Base-by-base conservation (phyloP, 352 stramenopile genomes). In the Phytophthora podocarpi region DNA sequence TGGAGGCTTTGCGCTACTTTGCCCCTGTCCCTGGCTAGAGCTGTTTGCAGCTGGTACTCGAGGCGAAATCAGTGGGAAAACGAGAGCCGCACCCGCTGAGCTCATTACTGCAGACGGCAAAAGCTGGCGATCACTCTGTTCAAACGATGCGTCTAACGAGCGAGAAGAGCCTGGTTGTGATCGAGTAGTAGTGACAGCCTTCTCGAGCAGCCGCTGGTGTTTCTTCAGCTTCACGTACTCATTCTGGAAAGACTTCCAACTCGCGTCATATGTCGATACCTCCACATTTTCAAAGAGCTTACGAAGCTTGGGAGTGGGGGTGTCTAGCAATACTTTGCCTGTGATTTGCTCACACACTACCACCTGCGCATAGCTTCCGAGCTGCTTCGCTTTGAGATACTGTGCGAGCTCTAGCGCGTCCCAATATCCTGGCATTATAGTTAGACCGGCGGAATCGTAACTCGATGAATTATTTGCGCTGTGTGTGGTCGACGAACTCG, bases 331-430 rank as follows among this genome's bases (percentile, higher is more conserved):
- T 37, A 70, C 42, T 49, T 83, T 85, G 10, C 80, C 78, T 16
- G 78, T 83, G 24, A 90, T 90, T 51, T 90, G 80, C 32, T 89
- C 72, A 35, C 61, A 67, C 24, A 90, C 70, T 15, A 87, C 66
- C 11, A 80, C 49, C 21, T 88, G 70, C 8, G 80, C 80, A 45
- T 74, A 88, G 30, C 43, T 65, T 8, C 60, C 69, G 16, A 90
- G 75, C 43, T 80, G 59, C 12, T 75, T 70, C 10, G 64, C 53
- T 48, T 87, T 74, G 5, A 90, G 45, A 50, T 80, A 76, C 40
- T 89, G 80, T 27, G 78, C 80, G 2, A 90, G 68, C 45, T 90
- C 80, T 3, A 90, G 55, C 4, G 74, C 56, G 21, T 90, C 78
- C 78, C 80, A 90, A 50, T 80, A 74, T 30, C 61, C 45, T 11